These are phyloP conservation scores for Dactylellina cionopaga DNA, from an alignment of 2,329 filamentous ascomycete genomes.

Conservation along the genomic window DNA sequence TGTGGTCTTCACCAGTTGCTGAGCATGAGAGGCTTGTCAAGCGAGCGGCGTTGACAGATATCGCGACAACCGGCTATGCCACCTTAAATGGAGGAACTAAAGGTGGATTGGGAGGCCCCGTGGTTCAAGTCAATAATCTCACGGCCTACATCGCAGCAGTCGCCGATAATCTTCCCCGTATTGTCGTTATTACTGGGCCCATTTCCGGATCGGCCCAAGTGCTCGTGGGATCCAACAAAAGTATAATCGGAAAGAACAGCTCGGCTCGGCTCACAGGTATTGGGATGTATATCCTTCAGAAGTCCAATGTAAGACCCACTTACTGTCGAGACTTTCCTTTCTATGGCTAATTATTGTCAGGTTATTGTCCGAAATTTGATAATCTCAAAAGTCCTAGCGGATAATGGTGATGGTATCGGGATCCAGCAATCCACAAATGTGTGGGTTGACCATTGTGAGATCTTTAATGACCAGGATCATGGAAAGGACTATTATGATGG, in stretches of 20 bases:
- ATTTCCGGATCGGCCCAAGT: slow-evolving; percentile 63
- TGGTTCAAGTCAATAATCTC: slow-evolving; percentile 67
- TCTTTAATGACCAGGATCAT: slow-evolving; percentile 69
- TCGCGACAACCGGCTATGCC: slow-evolving; percentile 61
- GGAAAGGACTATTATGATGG: slow-evolving; percentile 77
- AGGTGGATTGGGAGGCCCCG: slow-evolving; percentile 67
- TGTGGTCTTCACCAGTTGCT: neutral
- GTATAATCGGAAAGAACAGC: slow-evolving; percentile 63
- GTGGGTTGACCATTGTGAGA: slow-evolving; percentile 75
- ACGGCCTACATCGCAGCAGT: slow-evolving; percentile 66
- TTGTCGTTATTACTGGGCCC: slow-evolving; percentile 64
- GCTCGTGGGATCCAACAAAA: slow-evolving; percentile 65
- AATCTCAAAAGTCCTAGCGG: slow-evolving; percentile 68
- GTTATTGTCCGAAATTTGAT: slow-evolving; percentile 72
- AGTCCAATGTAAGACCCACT: slow-evolving; percentile 45
- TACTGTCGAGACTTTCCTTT: slow-evolving; percentile 23
- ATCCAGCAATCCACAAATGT: slow-evolving; percentile 69
- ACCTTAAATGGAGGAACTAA: slow-evolving; percentile 67
- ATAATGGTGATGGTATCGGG: slow-evolving; percentile 69
- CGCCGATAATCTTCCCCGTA: slow-evolving; percentile 62
- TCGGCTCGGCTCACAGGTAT: slow-evolving; percentile 55
- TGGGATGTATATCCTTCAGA: slow-evolving; percentile 57
- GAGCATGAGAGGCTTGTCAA: neutral
- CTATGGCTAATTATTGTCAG: slow-evolving; percentile 61
- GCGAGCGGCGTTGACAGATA: slow-evolving; percentile 54